Conservation (phyloP, 306 rosid species). For the Parietaria judaica region DNA sequence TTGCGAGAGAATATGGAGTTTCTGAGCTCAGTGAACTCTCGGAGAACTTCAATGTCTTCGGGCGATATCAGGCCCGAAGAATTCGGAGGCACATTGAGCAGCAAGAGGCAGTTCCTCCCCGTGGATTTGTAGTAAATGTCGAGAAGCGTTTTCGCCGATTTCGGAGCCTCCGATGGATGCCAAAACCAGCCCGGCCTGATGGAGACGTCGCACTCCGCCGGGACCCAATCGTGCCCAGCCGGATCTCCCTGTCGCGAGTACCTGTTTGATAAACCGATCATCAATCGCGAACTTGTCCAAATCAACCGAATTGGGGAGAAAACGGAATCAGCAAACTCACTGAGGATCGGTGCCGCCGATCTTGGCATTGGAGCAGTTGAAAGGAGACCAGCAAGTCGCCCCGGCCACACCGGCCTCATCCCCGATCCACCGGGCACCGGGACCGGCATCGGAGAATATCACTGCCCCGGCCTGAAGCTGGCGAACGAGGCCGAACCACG, state of each 20-base stretch:
- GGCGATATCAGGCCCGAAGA: conserved; percentile 78
- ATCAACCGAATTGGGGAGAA: not conserved
- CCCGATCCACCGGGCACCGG: conserved; percentile 84
- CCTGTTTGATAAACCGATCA: conserved; percentile 36
- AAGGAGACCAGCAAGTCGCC: conserved; percentile 83
- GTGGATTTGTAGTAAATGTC: conserved; percentile 73
- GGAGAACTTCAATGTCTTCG: conserved; percentile 74
- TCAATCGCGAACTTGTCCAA: not conserved
- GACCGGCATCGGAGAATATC: conserved; percentile 79
- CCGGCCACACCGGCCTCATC: conserved; percentile 59
- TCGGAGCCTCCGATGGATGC: conserved; percentile 75
- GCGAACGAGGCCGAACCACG: conserved; percentile 72
- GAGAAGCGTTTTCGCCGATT: conserved; percentile 64
- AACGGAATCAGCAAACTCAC: conserved; percentile 40
- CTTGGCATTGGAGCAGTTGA: conserved; percentile 35
- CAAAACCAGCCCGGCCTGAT: conserved; percentile 93
- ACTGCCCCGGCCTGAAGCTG: conserved; percentile 77
- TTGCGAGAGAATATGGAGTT: conserved; percentile 62
- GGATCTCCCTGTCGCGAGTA: conserved; percentile 60
- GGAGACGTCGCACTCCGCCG: conserved; percentile 82
- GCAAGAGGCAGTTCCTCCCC: conserved; percentile 70
- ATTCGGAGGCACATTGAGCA: conserved; percentile 87
- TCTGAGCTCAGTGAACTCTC: conserved; percentile 56
- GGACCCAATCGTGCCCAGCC: conserved; percentile 70
- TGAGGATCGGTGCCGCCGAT: conserved; percentile 37